Evolutionary conservation across 345 rosid species (phyloP).

Genomic region (Arabidopsis thaliana): DNA sequence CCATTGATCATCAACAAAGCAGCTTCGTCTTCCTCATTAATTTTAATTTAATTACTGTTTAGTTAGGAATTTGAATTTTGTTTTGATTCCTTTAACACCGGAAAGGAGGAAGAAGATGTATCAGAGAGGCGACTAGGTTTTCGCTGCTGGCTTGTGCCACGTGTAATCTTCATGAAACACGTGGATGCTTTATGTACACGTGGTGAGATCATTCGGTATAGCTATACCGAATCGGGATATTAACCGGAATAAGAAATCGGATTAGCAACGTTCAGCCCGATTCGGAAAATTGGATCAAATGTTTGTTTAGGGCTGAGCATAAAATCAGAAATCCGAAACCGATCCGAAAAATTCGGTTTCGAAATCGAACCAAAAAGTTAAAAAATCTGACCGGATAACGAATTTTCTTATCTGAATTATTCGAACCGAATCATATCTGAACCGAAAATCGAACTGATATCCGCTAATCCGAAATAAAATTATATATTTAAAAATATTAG

Average conservation of each 20-base stretch:
- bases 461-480: too few relatives aligned
- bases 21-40: conserved; percentile 29
- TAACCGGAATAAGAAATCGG: background rate
- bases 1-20: conserved; percentile 57
- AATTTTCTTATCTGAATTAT: too few relatives aligned
- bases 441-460: too few relatives aligned
- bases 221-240: background rate
- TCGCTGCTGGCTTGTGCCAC: conserved; percentile 34
- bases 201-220: background rate
- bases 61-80: conserved; percentile 18
- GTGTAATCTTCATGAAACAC: conserved; percentile 3
- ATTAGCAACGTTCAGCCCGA: background rate
- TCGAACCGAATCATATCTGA: too few relatives aligned
- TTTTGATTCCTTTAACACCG: background rate
- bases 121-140: conserved; percentile 36
- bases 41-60: background rate
- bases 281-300: too few relatives aligned
- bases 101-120: conserved; percentile 10
- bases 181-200: conserved; percentile 24
- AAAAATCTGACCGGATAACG: too few relatives aligned
- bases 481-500: too few relatives aligned
- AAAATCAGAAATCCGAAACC: too few relatives aligned
- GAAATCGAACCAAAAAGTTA: too few relatives aligned
- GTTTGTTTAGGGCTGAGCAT: too few relatives aligned
- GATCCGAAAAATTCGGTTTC: too few relatives aligned